Evolutionary conservation across 2,329 filamentous ascomycete genomes (phyloP).

Genomic region (Fusarium hainanense): DNA sequence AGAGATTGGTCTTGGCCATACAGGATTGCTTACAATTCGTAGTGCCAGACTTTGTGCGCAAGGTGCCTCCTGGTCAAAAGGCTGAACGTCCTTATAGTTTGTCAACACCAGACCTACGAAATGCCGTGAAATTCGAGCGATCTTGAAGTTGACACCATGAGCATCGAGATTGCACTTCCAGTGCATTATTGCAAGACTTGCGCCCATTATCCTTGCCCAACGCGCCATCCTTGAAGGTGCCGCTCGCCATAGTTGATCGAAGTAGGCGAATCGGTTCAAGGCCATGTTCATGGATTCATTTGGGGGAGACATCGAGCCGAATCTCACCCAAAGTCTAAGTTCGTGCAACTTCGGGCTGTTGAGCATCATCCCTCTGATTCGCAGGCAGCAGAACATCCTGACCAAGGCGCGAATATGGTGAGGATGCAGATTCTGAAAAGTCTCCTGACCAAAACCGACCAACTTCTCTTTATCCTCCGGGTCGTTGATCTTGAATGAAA

Average conservation of each 20-base stretch:
- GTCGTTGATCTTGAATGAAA: neutral
- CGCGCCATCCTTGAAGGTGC: neutral
- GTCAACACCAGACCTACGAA: neutral
- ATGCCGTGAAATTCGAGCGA: constrained; percentile 8
- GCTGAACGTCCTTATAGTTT: neutral
- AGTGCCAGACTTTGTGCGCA: neutral
- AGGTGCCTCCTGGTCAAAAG: neutral
- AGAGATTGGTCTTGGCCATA: constrained; percentile 25
- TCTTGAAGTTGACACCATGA: constrained; percentile 38
- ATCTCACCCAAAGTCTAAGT: constrained; percentile 6
- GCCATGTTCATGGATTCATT: neutral
- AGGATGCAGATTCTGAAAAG: constrained; percentile 7
- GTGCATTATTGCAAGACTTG: constrained; percentile 41
- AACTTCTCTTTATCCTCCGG: neutral
- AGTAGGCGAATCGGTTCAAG: constrained; percentile 33
- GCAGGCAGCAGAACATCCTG: neutral
- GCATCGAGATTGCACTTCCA: constrained; percentile 41
- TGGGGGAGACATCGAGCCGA: constrained; percentile 15
- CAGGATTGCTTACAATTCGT: neutral
- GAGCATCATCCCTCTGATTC: neutral
- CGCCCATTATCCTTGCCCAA: constrained; percentile 35
- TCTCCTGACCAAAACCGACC: constrained; percentile 8
- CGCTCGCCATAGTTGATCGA: constrained; percentile 38
- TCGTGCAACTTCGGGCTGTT: neutral
- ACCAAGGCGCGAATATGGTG: constrained; percentile 4